Evolutionary conservation across 179 eudicot species (phyloP).

Genomic region (Heliamphora pulchella): DNA sequence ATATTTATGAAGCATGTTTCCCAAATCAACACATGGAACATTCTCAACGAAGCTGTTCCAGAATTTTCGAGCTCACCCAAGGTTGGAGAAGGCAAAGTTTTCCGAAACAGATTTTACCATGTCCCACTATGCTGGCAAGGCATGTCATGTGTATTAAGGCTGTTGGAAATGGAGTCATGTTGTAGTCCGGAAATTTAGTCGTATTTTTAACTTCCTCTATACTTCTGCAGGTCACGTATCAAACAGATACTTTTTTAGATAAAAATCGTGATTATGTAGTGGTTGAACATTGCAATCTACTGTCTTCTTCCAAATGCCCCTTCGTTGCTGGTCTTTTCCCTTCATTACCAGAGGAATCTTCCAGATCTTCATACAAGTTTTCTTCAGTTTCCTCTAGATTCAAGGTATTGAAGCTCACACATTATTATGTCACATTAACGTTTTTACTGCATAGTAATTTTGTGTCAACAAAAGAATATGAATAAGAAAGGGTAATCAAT

Average conservation of each 20-base stretch:
- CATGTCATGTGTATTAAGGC: conserved; percentile 17
- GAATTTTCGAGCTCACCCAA: conserved; percentile 64
- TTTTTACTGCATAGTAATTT: background rate
- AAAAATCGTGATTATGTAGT: conserved; percentile 98
- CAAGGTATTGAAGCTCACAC: conserved; percentile 45
- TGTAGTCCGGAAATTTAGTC: background rate
- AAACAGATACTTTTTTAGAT: conserved; percentile 75
- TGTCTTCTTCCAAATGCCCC: conserved; percentile 74
- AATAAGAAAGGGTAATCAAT: background rate
- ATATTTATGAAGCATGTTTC: conserved; percentile 73
- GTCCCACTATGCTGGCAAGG: conserved; percentile 99
- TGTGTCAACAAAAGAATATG: background rate
- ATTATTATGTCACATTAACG: background rate
- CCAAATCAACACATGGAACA: conserved; percentile 84
- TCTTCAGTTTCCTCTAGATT: conserved; percentile 91
- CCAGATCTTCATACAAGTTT: conserved; percentile 94
- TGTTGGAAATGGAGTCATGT: background rate
- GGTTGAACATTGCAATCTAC: conserved; percentile 76
- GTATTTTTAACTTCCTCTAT: background rate
- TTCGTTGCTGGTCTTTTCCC: conserved; percentile 79
- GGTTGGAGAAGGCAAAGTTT: conserved; percentile 87
- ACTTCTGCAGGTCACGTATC: conserved; percentile 66
- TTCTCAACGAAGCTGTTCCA: conserved; percentile 88
- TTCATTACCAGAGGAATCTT: conserved; percentile 65
- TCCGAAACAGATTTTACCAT: conserved; percentile 89